Evolutionary conservation across 2,329 filamentous ascomycete species (phyloP).

Genomic region (Botrytis squamosa): DNA sequence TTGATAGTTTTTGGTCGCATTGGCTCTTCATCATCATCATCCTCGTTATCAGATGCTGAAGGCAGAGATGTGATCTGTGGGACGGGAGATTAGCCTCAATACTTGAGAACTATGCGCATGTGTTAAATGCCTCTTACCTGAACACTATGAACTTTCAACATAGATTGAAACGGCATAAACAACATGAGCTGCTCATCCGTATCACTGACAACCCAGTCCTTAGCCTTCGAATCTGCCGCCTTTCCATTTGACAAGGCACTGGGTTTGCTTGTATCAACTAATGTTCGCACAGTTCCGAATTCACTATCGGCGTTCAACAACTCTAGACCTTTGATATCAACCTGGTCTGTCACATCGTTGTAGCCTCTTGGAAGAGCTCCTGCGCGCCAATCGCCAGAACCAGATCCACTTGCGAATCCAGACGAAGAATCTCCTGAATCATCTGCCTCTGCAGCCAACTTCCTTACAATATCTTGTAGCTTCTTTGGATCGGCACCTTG

Average conservation of each 20-base stretch:
- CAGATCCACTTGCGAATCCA: constrained; percentile 42
- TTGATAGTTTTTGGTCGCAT: constrained; percentile 81
- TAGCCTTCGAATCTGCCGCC: constrained; percentile 46
- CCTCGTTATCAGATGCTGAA: constrained; percentile 53
- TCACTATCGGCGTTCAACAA: constrained; percentile 83
- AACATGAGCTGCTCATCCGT: constrained; percentile 96
- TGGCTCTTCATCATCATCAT: constrained; percentile 74
- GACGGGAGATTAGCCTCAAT: background rate
- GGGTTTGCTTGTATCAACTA: constrained; percentile 72
- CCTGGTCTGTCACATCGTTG: constrained; percentile 75
- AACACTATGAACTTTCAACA: constrained; percentile 82
- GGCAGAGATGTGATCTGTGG: constrained; percentile 81
- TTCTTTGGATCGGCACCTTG: constrained; percentile 71
- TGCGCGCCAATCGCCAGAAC: constrained; percentile 66
- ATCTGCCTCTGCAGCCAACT: constrained; percentile 65
- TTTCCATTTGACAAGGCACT: constrained; percentile 60
- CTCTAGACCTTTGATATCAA: constrained; percentile 78
- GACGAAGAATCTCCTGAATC: constrained; percentile 43
- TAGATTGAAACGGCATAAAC: constrained; percentile 84
- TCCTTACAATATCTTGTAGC: constrained; percentile 69
- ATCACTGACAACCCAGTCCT: constrained; percentile 94
- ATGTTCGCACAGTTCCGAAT: constrained; percentile 66
- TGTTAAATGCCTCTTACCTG: constrained; percentile 49
- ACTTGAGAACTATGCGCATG: constrained; percentile 1
- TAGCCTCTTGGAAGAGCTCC: constrained; percentile 77